These are phyloP conservation scores for Talaromyces piceae DNA, from an alignment of 2,329 filamentous ascomycete genomes.

Conservation along the genomic window DNA sequence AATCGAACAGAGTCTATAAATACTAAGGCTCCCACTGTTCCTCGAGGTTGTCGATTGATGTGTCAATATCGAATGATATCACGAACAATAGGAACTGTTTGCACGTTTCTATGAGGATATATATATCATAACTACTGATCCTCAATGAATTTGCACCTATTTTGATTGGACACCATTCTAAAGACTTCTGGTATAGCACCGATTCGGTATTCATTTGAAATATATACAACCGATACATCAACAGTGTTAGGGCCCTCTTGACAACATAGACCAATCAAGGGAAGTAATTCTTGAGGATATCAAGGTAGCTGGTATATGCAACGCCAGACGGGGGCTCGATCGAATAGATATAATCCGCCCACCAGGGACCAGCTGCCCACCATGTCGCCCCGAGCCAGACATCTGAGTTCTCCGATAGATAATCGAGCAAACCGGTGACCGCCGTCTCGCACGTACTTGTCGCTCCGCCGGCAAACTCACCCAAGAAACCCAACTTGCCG, in stretches of 20 bases:
- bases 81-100: too few species aligned
- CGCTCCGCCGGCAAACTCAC: conserved; percentile 48
- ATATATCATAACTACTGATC: too few species aligned
- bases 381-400: conserved; percentile 48
- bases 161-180: too few species aligned
- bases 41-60: too few species aligned
- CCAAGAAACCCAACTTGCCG: conserved; percentile 46
- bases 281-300: conserved; percentile 20
- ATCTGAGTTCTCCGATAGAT: conserved; percentile 43
- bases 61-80: too few species aligned
- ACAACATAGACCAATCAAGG: not conserved
- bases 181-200: too few species aligned
- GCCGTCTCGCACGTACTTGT: conserved; percentile 46
- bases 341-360: conserved; percentile 42
- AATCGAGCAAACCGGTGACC: conserved; percentile 43
- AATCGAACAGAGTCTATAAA: too few species aligned
- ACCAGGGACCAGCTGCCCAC: conserved; percentile 51
- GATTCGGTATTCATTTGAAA: not conserved
- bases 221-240: not conserved
- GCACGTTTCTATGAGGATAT: too few species aligned
- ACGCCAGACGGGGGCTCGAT: conserved; percentile 44
- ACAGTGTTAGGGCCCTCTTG: not conserved
- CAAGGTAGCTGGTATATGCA: conserved; percentile 33
- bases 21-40: too few species aligned
- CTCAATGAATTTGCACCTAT: too few species aligned